Base-by-base conservation (phyloP, 371 early-diverging fungal genomes). In the Pancytospora philotis region DNA sequence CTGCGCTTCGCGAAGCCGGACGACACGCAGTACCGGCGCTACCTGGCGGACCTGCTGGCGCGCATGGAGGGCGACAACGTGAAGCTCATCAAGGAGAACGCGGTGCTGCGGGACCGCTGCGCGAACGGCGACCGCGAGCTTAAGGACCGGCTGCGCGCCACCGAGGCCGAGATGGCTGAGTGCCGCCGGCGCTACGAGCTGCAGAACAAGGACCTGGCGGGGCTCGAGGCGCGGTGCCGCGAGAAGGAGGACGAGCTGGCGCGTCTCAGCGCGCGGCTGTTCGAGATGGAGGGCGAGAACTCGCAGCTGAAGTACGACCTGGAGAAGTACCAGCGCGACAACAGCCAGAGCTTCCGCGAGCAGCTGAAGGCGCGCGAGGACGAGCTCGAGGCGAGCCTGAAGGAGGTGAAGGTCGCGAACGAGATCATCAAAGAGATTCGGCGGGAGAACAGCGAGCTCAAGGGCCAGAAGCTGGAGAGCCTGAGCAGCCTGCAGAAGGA, bases 61-160 rank as follows among this genome's bases (percentile, higher is more conserved):
- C 66, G 75, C 37, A 53, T 81, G 57, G 76, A 78, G 28, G 39
- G 32, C 30, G 72, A 78, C 38, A 81, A 75, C 51, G 66, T 71
- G n/a, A 68, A 61, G 49, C 39, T 73, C 1, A 72, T 77, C 16
- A 76, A 76, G 66, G 81, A 81, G 32, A 76, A 77, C 58, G 36
- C 19, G 2, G 38, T 70, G 22, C 35, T 79, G 13, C 72, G 71
- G 53, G 81, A 81, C 38, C 53, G 72, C 61, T 38, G 36, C 39
- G 48, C 28, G 39, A 41, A 50, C 59, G 56, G 49, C 3, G 72
- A 69, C n/a, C 27, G 31, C 31, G 66, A 71, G 8, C 22, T 57
- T 36, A 55, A 63, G 35, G 64, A 70, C 25, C 73, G 55, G 36
- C 55, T 62, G 32, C 58, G 35, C 35, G 61, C 62, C 53, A 61